These are phyloP conservation scores for Ascoidea tarda DNA, from an alignment of 805 yeast species.

Conservation along the genomic window DNA sequence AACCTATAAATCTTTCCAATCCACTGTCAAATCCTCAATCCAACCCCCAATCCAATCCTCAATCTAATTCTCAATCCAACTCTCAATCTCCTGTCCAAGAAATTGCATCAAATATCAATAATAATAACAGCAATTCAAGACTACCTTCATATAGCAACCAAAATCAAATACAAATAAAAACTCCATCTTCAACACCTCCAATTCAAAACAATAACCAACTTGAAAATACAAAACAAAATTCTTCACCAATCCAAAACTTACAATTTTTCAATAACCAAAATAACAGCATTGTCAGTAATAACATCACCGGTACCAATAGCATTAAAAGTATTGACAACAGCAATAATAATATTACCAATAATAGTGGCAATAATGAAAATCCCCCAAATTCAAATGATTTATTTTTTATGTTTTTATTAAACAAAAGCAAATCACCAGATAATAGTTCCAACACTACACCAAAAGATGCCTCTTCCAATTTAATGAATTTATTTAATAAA, in stretches of 20 bases:
- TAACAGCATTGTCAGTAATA: neutral
- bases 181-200: conserved; percentile 9
- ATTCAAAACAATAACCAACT: conserved; percentile 2
- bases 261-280: neutral
- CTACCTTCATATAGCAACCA: neutral
- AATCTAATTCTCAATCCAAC: conserved; percentile 2
- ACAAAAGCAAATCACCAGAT: conserved; percentile 16
- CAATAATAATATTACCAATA: neutral
- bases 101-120: too few species aligned
- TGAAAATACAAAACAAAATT: neutral
- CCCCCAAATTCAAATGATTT: conserved; percentile 17
- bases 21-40: neutral
- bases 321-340: neutral
- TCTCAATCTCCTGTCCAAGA: neutral
- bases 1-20: neutral
- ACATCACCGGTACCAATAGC: neutral
- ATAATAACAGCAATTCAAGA: neutral
- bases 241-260: neutral
- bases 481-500: conserved; percentile 2
- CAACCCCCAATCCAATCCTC: conserved; percentile 7
- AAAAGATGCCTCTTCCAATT: conserved; percentile 1
- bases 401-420: conserved; percentile 32
- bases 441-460: conserved; percentile 2
- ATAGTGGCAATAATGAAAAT: neutral
- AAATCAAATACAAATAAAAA: conserved; percentile 2